A percentile compares a stretch with the other conserved stretches of the same genome.
phyloP scores from a whole-genome alignment of 1,139 yeast genomes.

The Saccharomyces hybrid region DNA sequence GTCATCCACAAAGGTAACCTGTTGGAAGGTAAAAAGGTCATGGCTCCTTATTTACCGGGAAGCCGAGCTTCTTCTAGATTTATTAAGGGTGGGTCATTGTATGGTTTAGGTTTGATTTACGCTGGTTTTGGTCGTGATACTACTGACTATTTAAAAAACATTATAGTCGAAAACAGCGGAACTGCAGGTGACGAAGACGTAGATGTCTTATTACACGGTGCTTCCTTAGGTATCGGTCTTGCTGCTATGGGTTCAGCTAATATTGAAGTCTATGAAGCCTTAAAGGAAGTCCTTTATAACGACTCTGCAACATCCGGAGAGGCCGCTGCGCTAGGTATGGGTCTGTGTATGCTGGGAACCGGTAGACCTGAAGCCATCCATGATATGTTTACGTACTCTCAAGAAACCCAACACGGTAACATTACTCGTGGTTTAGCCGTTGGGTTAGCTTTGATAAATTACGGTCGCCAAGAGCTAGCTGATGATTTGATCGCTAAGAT shows the following conservation, averaged over 20 bases:
- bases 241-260: conserved; percentile 93
- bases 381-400: conserved; percentile 88
- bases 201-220: conserved; percentile 91
- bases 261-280: conserved; percentile 67
- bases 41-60: conserved; percentile 90
- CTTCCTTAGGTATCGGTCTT: conserved; percentile 90
- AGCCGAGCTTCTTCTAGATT: conserved; percentile 64
- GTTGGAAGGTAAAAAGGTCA: conserved; percentile 78
- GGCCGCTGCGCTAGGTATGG: conserved; percentile 96
- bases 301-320: conserved; percentile 95
- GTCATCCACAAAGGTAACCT: conserved; percentile 94
- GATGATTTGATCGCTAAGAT: conserved; percentile 62
- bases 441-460: conserved; percentile 80
- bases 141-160: conserved; percentile 67
- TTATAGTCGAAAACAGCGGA: conserved; percentile 60
- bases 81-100: conserved; percentile 93
- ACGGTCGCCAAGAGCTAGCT: conserved; percentile 80
- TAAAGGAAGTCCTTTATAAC: conserved; percentile 76
- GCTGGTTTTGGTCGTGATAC: conserved; percentile 89
- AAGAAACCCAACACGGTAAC: conserved; percentile 93
- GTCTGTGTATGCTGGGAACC: conserved; percentile 90
- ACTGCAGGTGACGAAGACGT: conserved; percentile 65
- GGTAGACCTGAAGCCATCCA: conserved; percentile 62
- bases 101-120: conserved; percentile 86
- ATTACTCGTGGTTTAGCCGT: conserved; percentile 87